These are phyloP conservation scores for Bimuria novae-zelandiae DNA, from an alignment of 2,329 filamentous ascomycete species.

Conservation along the genomic window DNA sequence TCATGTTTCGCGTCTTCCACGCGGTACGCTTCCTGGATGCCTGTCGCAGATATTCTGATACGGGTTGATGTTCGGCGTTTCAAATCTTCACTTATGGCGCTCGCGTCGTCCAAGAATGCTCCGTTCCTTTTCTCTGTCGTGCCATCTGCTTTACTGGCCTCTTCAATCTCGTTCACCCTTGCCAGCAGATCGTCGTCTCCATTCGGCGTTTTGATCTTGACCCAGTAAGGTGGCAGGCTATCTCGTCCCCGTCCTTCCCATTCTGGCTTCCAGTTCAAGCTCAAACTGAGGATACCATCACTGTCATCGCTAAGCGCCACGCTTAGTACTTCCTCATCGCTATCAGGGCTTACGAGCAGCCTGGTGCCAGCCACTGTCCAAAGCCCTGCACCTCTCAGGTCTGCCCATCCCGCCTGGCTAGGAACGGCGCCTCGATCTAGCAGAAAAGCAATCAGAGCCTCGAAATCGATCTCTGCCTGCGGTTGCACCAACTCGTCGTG, in stretches of 20 bases:
- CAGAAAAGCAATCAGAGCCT: conserved; percentile 65
- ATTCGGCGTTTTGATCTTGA: conserved; percentile 15
- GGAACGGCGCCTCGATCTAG: conserved; percentile 63
- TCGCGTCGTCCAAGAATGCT: conserved; percentile 28
- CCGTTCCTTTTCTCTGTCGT: conserved; percentile 18
- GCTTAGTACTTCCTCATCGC: conserved; percentile 27
- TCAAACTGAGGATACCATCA: conserved; percentile 32
- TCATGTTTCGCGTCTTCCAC: conserved; percentile 18
- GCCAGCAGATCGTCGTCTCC: conserved; percentile 17
- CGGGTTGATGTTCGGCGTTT: conserved; percentile 13
- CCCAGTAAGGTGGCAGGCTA: conserved; percentile 35
- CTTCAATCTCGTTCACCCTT: conserved; percentile 16
- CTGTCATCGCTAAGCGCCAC: conserved; percentile 33
- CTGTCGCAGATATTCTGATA: conserved; percentile 24
- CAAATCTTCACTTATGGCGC: conserved; percentile 16
- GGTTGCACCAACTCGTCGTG: conserved; percentile 54
- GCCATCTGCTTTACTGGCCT: conserved; percentile 5
- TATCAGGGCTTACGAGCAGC: conserved; percentile 24
- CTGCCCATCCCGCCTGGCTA: conserved; percentile 24
- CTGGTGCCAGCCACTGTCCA: conserved; percentile 38
- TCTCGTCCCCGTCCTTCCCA: conserved; percentile 27
- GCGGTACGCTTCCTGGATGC: conserved; percentile 28
- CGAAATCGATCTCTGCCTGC: conserved; percentile 59
- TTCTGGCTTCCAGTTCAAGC: conserved; percentile 24
- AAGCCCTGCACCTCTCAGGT: conserved; percentile 27